phyloP scores from a whole-genome alignment of 129 eudicot species.

The Flaveria brownii region DNA sequence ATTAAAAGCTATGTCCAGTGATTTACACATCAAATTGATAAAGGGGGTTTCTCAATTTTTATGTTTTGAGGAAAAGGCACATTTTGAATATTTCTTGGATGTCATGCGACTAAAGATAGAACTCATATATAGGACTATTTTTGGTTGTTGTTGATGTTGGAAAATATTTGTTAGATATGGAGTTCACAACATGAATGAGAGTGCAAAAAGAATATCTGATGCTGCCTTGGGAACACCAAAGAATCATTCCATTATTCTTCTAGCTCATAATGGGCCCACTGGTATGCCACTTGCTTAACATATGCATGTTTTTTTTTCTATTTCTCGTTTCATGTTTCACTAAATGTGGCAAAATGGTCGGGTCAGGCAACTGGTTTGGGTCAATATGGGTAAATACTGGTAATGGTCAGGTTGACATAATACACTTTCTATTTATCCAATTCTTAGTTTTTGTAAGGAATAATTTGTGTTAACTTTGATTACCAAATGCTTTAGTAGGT shows the following conservation, averaged over 20 bases:
- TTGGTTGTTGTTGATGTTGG: slow-evolving; percentile 2
- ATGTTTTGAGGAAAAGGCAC: background rate
- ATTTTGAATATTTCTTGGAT: slow-evolving; percentile 5
- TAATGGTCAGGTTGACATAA: background rate
- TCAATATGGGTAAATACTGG: background rate
- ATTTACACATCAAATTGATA: slow-evolving; percentile 1
- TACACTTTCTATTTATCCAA: background rate
- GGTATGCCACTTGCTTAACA: slow-evolving; percentile 48
- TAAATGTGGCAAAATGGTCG: background rate
- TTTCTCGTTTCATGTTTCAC: background rate
- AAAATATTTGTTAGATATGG: slow-evolving; percentile 60
- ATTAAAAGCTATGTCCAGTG: background rate
- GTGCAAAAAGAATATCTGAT: slow-evolving; percentile 65
- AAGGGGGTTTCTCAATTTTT: slow-evolving; percentile 11
- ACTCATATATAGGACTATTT: too few species aligned
- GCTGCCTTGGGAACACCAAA: slow-evolving; percentile 72
- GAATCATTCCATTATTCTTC: slow-evolving; percentile 72
- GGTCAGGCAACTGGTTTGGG: background rate
- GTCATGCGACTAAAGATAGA: slow-evolving; percentile 6
- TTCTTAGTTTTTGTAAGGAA: background rate
- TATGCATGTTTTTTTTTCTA: background rate
- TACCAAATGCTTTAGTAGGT: background rate
- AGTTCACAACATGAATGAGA: slow-evolving; percentile 62
- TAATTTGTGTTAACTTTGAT: background rate
- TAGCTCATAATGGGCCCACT: slow-evolving; percentile 96